Conservation (phyloP, 192 early-diverging fungal genomes). For the Piromyces finnis region DNA sequence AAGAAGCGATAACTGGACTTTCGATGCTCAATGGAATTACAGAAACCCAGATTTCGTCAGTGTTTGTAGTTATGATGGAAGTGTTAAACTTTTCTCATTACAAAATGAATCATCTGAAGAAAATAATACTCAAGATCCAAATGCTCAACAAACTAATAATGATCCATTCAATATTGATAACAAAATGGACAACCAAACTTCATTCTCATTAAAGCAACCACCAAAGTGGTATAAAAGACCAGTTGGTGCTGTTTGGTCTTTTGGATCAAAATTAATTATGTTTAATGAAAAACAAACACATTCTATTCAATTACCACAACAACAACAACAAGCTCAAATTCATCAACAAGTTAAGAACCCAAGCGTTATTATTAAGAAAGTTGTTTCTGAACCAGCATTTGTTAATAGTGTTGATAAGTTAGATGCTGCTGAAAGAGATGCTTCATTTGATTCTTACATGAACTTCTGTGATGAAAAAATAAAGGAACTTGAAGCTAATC, state of each 20-base stretch:
- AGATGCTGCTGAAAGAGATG: slow-evolving; percentile 18
- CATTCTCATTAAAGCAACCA: slow-evolving; percentile 55
- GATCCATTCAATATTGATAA: slow-evolving; percentile 7
- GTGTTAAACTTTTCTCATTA: slow-evolving; percentile 11
- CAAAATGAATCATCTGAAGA: not conserved
- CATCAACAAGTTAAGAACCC: slow-evolving; percentile 6
- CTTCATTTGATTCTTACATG: slow-evolving; percentile 11
- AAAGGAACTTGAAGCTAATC: slow-evolving; percentile 11
- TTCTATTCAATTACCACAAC: slow-evolving; percentile 11
- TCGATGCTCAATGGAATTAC: slow-evolving; percentile 91
- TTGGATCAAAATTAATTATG: slow-evolving; percentile 71
- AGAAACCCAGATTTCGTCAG: slow-evolving; percentile 80
- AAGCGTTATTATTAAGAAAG: slow-evolving; percentile 35
- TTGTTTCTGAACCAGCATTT: slow-evolving; percentile 58
- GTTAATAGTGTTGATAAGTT: slow-evolving; percentile 50
- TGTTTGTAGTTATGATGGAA: slow-evolving; percentile 85
- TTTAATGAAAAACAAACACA: slow-evolving; percentile 31
- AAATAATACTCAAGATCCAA: not conserved
- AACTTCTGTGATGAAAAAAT: slow-evolving; percentile 22
- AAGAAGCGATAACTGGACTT: slow-evolving; percentile 76
- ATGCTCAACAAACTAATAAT: slow-evolving; percentile 3
- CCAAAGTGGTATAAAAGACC: slow-evolving; percentile 92
- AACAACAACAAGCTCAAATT: not conserved
- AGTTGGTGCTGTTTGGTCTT: slow-evolving; percentile 69
- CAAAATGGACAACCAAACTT: slow-evolving; percentile 10